Evolutionary conservation across 768 basidiomycete genomes (phyloP).

Genomic region (Mycena belliarum): DNA sequence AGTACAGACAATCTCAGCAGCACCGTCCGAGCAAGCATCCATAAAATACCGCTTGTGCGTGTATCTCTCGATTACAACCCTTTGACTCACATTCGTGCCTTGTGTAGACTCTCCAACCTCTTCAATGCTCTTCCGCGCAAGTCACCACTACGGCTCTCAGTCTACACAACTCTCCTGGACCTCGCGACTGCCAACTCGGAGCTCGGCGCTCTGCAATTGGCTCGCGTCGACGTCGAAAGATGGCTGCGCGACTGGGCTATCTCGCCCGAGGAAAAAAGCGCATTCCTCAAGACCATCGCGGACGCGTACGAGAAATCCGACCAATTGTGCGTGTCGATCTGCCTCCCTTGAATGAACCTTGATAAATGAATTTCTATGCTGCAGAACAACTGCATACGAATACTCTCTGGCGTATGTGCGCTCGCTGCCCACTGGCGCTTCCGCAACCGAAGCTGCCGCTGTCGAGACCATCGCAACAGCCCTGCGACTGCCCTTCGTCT

Average conservation of each 20-base stretch:
- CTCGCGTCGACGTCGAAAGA: slow-evolving; percentile 62
- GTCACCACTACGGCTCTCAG: slow-evolving; percentile 62
- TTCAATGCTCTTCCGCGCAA: slow-evolving; percentile 75
- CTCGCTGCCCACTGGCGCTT: slow-evolving; percentile 56
- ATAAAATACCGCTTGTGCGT: slow-evolving; percentile 79
- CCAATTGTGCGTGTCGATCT: slow-evolving; percentile 53
- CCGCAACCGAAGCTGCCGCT: slow-evolving; percentile 53
- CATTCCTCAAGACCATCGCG: slow-evolving; percentile 65
- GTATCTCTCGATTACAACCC: slow-evolving; percentile 11
- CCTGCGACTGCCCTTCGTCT: slow-evolving; percentile 63
- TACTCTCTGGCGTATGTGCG: slow-evolving; percentile 64
- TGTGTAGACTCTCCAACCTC: slow-evolving; percentile 69
- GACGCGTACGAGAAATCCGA: slow-evolving; percentile 58
- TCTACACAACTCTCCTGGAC: slow-evolving; percentile 63
- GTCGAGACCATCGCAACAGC: slow-evolving; percentile 63
- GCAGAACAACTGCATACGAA: slow-evolving; percentile 62
- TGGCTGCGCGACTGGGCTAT: slow-evolving; percentile 81
- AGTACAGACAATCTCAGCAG: slow-evolving; percentile 54
- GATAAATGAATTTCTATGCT: neutral
- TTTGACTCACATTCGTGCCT: slow-evolving; percentile 16
- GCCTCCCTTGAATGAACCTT: neutral
- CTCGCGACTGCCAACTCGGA: slow-evolving; percentile 63
- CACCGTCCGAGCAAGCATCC: slow-evolving; percentile 51
- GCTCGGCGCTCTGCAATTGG: slow-evolving; percentile 60
- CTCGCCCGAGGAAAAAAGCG: slow-evolving; percentile 58